Evolutionary conservation across 345 rosid genomes (phyloP).

Genomic region (Laguncularia racemosa): DNA sequence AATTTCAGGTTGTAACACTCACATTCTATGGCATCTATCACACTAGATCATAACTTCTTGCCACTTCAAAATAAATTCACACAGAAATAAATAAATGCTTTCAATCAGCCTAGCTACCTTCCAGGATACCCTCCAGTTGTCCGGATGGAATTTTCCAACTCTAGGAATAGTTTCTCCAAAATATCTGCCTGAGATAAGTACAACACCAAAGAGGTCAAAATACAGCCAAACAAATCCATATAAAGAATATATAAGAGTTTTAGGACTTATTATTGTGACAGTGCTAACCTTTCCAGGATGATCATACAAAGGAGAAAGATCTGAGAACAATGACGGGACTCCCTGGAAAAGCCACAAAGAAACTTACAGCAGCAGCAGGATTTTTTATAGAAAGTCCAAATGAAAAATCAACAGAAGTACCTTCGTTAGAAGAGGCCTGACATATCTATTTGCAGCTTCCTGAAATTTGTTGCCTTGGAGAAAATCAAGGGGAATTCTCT

Average conservation of each 20-base stretch:
- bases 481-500: constrained; percentile 98
- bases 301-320: constrained; percentile 85
- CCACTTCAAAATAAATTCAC: not conserved
- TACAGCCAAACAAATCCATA: not conserved
- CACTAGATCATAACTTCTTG: too few species aligned
- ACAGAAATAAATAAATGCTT: not conserved
- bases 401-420: constrained; percentile 21
- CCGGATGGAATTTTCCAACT: constrained; percentile 78
- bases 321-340: constrained; percentile 95
- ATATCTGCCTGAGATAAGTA: constrained; percentile 62
- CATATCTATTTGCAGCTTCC: constrained; percentile 74
- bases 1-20: not conserved
- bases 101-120: constrained; percentile 38
- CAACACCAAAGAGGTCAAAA: constrained; percentile 5
- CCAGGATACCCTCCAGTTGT: constrained; percentile 61
- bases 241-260: not conserved
- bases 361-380: constrained; percentile 8
- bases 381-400: not conserved
- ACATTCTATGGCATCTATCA: too few species aligned
- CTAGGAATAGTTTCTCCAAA: constrained; percentile 71
- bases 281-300: constrained; percentile 75
- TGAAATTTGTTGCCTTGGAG: constrained; percentile 71
- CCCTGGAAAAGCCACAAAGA: constrained; percentile 43
- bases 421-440: constrained; percentile 85
- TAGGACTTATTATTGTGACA: constrained; percentile 4